phyloP scores from a whole-genome alignment of 306 rosid species.

The Acacia melanoxylon region DNA sequence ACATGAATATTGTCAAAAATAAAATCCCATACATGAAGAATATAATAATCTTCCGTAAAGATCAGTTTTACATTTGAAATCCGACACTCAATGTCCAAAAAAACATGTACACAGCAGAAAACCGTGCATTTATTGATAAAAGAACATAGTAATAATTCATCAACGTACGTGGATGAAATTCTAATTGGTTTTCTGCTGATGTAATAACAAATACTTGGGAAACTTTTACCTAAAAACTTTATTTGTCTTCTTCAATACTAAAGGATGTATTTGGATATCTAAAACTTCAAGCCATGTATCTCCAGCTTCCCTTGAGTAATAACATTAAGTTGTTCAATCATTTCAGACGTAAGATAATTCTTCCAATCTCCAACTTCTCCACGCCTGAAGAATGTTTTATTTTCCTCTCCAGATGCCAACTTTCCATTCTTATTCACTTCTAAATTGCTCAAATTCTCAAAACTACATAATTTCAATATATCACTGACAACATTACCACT shows the following conservation, averaged over 20 bases:
- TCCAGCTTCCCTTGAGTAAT: conserved; percentile 20
- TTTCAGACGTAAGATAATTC: conserved; percentile 25
- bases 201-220: background rate
- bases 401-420: conserved; percentile 21
- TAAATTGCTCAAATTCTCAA: conserved; percentile 39
- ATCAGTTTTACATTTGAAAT: background rate
- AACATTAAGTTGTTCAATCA: conserved; percentile 16
- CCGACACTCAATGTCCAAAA: background rate
- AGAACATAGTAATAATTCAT: background rate
- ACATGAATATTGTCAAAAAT: no score
- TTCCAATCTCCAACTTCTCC: conserved; percentile 44
- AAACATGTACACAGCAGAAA: background rate
- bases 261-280: background rate
- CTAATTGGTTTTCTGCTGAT: background rate
- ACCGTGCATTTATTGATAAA: background rate
- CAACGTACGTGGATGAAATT: background rate
- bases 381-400: conserved; percentile 25
- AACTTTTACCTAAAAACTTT: background rate
- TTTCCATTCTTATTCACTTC: conserved; percentile 45
- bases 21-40: background rate
- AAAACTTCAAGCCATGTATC: conserved; percentile 14
- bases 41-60: no score
- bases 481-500: conserved; percentile 26
- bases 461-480: conserved; percentile 37
- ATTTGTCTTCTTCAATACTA: background rate